A percentile compares a stretch with the other conserved stretches of the same genome.
Conservation (phyloP, 2,329 filamentous ascomycete species). For the Cercospora sesami region DNA sequence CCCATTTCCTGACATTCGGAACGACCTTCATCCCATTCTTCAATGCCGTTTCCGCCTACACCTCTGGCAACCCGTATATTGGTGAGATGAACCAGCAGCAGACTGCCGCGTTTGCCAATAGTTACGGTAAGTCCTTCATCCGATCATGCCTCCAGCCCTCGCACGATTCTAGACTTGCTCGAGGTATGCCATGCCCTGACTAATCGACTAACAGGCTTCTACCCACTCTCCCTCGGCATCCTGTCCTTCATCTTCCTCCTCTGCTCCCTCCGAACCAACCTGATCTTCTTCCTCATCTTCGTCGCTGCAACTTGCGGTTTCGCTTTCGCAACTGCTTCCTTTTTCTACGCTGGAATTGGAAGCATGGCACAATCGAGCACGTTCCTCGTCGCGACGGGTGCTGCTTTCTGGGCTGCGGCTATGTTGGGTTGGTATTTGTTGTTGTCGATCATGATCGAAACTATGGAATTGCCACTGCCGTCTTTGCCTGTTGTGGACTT, state of each 20-base stretch:
- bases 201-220: conserved; percentile 19
- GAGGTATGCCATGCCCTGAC: background rate
- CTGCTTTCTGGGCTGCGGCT: background rate
- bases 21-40: conserved; percentile 28
- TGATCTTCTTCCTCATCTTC: background rate
- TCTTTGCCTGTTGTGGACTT: conserved; percentile 25
- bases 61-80: conserved; percentile 23
- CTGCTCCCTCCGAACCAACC: background rate
- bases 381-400: background rate
- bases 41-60: conserved; percentile 27
- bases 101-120: conserved; percentile 22
- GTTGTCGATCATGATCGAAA: background rate
- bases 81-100: conserved; percentile 19
- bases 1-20: conserved; percentile 27
- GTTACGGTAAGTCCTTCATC: conserved; percentile 26
- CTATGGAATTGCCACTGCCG: conserved; percentile 28
- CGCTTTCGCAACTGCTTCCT: background rate
- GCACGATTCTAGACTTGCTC: no score
- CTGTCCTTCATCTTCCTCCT: background rate
- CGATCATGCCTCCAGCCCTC: no score
- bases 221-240: background rate
- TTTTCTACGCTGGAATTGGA: background rate
- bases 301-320: background rate
- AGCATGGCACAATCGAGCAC: background rate
- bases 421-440: background rate